Conservation (phyloP, 352 stramenopile species). For the Globisporangium paroecandrum region DNA sequence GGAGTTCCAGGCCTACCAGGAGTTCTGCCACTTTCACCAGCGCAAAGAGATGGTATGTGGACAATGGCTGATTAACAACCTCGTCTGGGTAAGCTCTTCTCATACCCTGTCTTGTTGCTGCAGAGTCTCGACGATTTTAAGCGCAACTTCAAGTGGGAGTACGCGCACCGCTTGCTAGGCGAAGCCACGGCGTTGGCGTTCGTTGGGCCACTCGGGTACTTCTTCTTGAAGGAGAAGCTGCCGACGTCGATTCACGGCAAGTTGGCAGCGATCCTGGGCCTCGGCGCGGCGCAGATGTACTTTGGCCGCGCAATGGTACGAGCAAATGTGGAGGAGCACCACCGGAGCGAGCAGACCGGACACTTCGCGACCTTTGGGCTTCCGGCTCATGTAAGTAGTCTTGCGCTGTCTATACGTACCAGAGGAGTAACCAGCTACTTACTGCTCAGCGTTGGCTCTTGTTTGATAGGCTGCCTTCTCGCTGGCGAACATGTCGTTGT, state of each 20-base stretch:
- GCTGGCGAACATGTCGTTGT: conserved; percentile 55
- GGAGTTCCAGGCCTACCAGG: conserved; percentile 94
- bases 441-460: no score
- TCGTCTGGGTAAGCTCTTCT: neutral
- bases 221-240: conserved; percentile 74
- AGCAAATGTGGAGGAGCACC: conserved; percentile 28
- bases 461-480: conserved; percentile 44
- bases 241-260: conserved; percentile 45
- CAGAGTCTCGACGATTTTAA: conserved; percentile 96
- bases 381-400: conserved; percentile 37
- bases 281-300: conserved; percentile 50
- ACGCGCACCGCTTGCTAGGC: conserved; percentile 92
- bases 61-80: neutral
- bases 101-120: neutral
- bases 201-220: conserved; percentile 87
- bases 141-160: conserved; percentile 92
- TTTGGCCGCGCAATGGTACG: conserved; percentile 52
- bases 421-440: no score
- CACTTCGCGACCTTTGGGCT: conserved; percentile 37
- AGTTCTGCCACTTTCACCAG: conserved; percentile 94
- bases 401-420: no score
- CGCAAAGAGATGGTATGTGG: conserved; percentile 57
- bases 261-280: conserved; percentile 32
- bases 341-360: conserved; percentile 12
- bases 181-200: conserved; percentile 90